Base-by-base conservation (phyloP, 2,329 filamentous ascomycete species). In the Pseudocercospora macadamiae region DNA sequence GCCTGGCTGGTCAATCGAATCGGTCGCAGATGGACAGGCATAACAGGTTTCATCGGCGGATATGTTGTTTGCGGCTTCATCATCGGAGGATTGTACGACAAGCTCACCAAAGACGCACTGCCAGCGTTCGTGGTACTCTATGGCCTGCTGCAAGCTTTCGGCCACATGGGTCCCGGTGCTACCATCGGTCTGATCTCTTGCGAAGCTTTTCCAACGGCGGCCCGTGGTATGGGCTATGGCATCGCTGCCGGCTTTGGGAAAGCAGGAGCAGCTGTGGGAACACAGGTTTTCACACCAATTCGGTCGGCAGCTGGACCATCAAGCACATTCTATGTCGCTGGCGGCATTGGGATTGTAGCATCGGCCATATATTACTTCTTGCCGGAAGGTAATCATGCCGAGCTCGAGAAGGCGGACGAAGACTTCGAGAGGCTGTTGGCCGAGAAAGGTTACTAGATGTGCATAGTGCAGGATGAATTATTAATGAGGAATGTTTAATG, bases 91-190 rank as follows among this genome's bases (percentile, higher is more conserved):
- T 71, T 79, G 1, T 83, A 81, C 61, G 68, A 80, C 34, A 69
- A 75, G 36, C 76, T 83, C 61, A 79, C 77, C 12, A 74, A 81
- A 48, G 55, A 64, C n/a, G 58, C 62, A 14, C 68, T 83, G 3
- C 79, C 81, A 0, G 74, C 81, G 3, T 83, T 83, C 63, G 75
- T 83, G 9, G 73, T 83, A 14, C 77, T 83, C 57, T 83, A 83
- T 61, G 81, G 80, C 1, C 68, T 83, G 3, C 79, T 83, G 74
- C 79, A 80, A 61, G 77, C 75, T 21, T 78, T 75, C 1, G 79
- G 80, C 0, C 80, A 82, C 56, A 68, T 83, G 54, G 81, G 81
- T 0, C 81, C 81, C 0, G 81, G 81, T 0, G 78, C 81, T 37
- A 82, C 80, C 70, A 74, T 83, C 3, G 80, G 80, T 0, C 70